Evolutionary conservation across 805 yeast species (phyloP), one percentile per base, ranked within the genome.

Genomic region (Suhomyces sp.): DNA sequence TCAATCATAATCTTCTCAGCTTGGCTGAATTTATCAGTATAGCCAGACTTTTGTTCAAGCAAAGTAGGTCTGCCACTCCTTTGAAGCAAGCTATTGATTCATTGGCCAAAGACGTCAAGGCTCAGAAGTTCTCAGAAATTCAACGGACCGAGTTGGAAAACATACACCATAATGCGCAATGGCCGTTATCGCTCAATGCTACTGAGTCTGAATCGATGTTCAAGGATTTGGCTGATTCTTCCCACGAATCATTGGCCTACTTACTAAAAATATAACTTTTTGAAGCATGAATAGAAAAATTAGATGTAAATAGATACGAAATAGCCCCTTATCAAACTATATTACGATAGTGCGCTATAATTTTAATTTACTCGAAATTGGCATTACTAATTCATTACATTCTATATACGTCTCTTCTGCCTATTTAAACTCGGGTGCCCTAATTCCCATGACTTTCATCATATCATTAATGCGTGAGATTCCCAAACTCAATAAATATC

Each of bases 401-500:
- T 13, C 21, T 37, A n/a, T 17, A 8, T 37, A 33, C 39, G 13
- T 13, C 12, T 6, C 12, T 17, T 4, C 35, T 31, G 13, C 15
- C 35, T 19, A 37, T 19, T 43, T 25, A 19, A 50, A 51, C 35
- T 48, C 49, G 24, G 43, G 46, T 13, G 49, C 29, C 35, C 40
- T 39, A 21, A 62, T 50, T 8, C 68, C 69, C 49, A 62, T 52
- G 45, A 62, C 52, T 7, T 46, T 54, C 21, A 60, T 53, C 67
- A 65, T 63, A 15, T 62, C 65, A 40, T 63, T 59, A 25, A 65
- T 60, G 25, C 59, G 56, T 15, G 58, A 57, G 7, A 69, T 62
- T 1, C 78, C 79, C 22, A 61, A 57, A 43, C 61, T 68, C 49
- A 74, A 63, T 53, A 75, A 60, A 54, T 75, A 75, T 51, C 66